phyloP scores from a whole-genome alignment of 2,329 filamentous ascomycete species.

The Huntiella moniliformis region DNA sequence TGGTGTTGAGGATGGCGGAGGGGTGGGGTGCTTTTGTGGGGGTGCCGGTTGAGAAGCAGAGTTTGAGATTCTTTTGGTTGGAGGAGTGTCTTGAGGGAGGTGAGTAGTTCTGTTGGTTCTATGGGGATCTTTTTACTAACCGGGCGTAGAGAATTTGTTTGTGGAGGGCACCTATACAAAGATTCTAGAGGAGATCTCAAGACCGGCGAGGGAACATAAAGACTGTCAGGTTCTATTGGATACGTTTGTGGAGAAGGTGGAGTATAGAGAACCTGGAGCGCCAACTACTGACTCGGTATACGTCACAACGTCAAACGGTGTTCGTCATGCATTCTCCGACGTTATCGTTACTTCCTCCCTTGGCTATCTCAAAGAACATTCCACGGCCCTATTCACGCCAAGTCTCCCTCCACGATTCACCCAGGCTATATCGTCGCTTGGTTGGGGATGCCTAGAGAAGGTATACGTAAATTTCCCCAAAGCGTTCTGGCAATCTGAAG shows the following conservation, averaged over 20 bases:
- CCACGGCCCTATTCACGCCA: constrained; percentile 36
- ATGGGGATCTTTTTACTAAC: constrained; percentile 16
- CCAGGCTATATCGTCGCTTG: constrained; percentile 42
- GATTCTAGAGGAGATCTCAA: constrained; percentile 38
- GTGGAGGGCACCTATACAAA: constrained; percentile 40
- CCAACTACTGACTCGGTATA: background rate
- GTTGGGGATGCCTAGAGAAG: constrained; percentile 56
- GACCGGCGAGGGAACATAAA: constrained; percentile 18
- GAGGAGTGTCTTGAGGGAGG: constrained; percentile 61
- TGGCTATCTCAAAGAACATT: constrained; percentile 47
- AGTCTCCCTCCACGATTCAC: constrained; percentile 36
- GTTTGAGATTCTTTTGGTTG: constrained; percentile 58
- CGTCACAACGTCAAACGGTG: background rate
- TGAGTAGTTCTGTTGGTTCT: constrained; percentile 43
- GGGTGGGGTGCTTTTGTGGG: constrained; percentile 57
- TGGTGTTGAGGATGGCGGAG: constrained; percentile 35
- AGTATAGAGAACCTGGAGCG: background rate
- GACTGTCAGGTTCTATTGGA: too few relatives aligned
- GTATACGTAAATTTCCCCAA: constrained; percentile 50
- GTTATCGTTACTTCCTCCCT: constrained; percentile 50
- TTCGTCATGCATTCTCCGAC: constrained; percentile 38
- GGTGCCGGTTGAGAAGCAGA: constrained; percentile 43
- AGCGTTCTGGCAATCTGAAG: constrained; percentile 47
- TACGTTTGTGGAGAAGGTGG: constrained; percentile 3
- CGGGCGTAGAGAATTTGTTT: constrained; percentile 34